phyloP scores from a whole-genome alignment of 2,329 filamentous ascomycete species.

The Phialemoniopsis sp. region DNA sequence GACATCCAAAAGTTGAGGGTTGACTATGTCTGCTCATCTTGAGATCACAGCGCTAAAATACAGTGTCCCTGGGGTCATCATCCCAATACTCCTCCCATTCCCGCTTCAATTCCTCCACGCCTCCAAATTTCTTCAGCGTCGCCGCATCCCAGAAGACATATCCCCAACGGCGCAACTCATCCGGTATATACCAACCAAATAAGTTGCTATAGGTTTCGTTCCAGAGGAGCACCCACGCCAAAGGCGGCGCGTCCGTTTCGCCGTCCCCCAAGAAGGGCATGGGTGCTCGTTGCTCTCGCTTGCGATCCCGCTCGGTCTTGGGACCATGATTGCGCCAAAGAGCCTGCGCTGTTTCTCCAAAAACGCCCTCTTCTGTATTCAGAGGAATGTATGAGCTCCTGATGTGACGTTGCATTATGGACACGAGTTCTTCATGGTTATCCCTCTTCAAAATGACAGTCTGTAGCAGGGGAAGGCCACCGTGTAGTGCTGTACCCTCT shows the following conservation, averaged over 20 bases:
- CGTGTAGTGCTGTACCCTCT: conserved; percentile 26
- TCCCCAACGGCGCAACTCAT: conserved; percentile 7
- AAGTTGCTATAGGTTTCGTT: conserved; percentile 11
- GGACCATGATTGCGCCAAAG: neutral
- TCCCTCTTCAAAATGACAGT: too few relatives aligned
- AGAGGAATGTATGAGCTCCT: neutral
- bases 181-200: conserved; percentile 9
- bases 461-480: conserved; percentile 17
- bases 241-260: conserved; percentile 7
- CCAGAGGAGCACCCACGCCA: conserved; percentile 14
- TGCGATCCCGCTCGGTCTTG: too few relatives aligned
- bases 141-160: conserved; percentile 16
- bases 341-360: conserved; percentile 1
- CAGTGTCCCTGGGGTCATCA: too few relatives aligned
- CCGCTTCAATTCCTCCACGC: too few relatives aligned
- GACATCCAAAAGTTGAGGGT: too few relatives aligned
- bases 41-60: too few relatives aligned
- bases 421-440: too few relatives aligned
- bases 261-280: conserved; percentile 8
- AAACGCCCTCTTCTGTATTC: neutral
- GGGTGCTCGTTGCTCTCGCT: conserved; percentile 3
- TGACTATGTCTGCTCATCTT: too few relatives aligned
- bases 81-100: too few relatives aligned
- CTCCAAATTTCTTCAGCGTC: conserved; percentile 1
- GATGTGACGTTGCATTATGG: too few relatives aligned